Conservation (phyloP, 768 basidiomycete genomes). For the Hirschioporus abietinus region DNA sequence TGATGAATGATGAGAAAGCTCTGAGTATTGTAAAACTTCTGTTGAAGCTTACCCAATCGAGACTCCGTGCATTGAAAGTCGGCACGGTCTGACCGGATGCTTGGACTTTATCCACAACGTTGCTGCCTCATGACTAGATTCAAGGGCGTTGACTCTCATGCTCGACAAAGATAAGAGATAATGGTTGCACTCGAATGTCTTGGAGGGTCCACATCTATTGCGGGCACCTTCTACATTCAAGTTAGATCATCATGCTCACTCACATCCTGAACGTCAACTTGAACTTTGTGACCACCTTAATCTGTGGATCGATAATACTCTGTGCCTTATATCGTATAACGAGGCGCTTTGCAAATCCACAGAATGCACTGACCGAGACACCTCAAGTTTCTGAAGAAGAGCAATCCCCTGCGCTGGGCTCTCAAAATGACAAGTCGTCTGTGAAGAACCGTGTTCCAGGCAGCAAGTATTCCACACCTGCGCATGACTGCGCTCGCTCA, state of each 20-base stretch:
- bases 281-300: not conserved
- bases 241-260: not conserved
- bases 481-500: no score
- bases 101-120: not conserved
- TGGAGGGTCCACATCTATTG: no score
- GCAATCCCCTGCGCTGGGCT: not conserved
- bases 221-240: no score
- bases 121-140: not conserved
- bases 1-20: not conserved
- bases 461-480: not conserved
- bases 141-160: not conserved
- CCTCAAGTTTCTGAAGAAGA: not conserved
- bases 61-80: not conserved
- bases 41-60: not conserved
- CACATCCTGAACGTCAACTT: not conserved
- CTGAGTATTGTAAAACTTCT: not conserved
- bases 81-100: not conserved
- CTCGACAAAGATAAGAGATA: conserved; percentile 1
- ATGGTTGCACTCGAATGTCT: not conserved
- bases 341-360: not conserved
- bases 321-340: not conserved
- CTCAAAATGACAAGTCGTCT: not conserved
- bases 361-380: not conserved
- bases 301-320: not conserved
- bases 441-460: not conserved